These are phyloP conservation scores for Gracilaria vermiculophylla DNA, from an alignment of 23 red algal genomes.

Conservation along the genomic window DNA sequence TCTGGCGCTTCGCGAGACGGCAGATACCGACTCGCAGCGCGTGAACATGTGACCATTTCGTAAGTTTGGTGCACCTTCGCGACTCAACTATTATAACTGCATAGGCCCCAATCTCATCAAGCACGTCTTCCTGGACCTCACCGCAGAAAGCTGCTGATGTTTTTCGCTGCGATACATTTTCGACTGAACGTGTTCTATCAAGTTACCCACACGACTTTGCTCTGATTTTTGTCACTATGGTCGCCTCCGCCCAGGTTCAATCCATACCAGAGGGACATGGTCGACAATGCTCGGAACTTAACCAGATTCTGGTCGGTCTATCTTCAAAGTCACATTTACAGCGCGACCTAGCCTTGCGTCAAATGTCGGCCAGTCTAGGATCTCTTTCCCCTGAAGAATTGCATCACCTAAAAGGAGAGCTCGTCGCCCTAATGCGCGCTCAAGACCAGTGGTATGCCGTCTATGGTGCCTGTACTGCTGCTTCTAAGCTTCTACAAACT, in stretches of 20 bases:
- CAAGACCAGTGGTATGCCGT: neutral
- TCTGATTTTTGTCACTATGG: neutral
- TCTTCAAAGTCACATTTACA: conserved; percentile 3
- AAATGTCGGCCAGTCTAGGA: neutral
- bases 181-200: neutral
- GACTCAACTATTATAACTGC: too few relatives aligned
- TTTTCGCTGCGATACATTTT: neutral
- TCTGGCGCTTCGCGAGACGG: too few relatives aligned
- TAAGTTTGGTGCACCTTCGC: too few relatives aligned
- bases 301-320: neutral
- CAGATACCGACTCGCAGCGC: too few relatives aligned
- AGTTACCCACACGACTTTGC: neutral
- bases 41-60: too few relatives aligned
- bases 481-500: neutral
- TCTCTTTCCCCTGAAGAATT: neutral
- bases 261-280: neutral
- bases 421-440: neutral
- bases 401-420: neutral
- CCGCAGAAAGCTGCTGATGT: too few relatives aligned
- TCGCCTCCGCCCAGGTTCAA: neutral
- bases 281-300: neutral
- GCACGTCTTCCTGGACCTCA: too few relatives aligned
- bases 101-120: too few relatives aligned
- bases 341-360: neutral
- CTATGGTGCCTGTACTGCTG: neutral